A percentile compares a stretch with the other conserved stretches of the same genome.
phyloP scores from a whole-genome alignment of 805 yeast species.

The Diddensiella caesifluorescens region DNA sequence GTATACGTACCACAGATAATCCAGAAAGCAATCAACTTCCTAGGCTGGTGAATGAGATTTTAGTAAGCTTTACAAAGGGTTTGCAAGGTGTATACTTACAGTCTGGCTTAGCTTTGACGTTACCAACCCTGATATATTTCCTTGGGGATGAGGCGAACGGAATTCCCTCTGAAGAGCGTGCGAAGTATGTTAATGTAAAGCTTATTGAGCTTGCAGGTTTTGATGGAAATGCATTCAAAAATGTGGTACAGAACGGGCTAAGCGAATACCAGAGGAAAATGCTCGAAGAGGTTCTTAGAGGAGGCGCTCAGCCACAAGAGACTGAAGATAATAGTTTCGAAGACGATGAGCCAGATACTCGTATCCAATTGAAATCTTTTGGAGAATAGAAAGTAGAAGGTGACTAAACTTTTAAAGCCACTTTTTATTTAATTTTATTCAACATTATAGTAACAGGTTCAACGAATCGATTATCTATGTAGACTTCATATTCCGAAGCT shows the following conservation, averaged over 20 bases:
- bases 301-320: slow-evolving; percentile 3
- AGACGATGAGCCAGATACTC: slow-evolving; percentile 26
- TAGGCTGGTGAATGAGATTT: slow-evolving; percentile 42
- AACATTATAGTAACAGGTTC: too few species aligned
- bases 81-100: slow-evolving; percentile 31
- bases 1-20: slow-evolving; percentile 13
- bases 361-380: slow-evolving; percentile 51
- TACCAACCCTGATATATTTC: slow-evolving; percentile 38
- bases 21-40: slow-evolving; percentile 22
- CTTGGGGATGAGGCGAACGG: slow-evolving; percentile 23
- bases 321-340: slow-evolving; percentile 10
- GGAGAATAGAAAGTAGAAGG: slow-evolving; percentile 14
- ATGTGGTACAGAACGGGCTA: slow-evolving; percentile 39
- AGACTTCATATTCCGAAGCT: too few species aligned
- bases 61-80: slow-evolving; percentile 42
- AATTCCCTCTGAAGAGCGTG: slow-evolving; percentile 17
- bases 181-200: slow-evolving; percentile 21
- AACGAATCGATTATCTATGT: too few species aligned
- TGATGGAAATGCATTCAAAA: slow-evolving; percentile 32
- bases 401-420: too few species aligned
- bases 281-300: slow-evolving; percentile 19
- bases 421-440: too few species aligned
- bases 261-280: slow-evolving; percentile 31
- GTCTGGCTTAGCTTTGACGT: slow-evolving; percentile 29
- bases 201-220: slow-evolving; percentile 30